phyloP scores from a whole-genome alignment of 2,329 filamentous ascomycete species.

The Fonsecaea erecta region DNA sequence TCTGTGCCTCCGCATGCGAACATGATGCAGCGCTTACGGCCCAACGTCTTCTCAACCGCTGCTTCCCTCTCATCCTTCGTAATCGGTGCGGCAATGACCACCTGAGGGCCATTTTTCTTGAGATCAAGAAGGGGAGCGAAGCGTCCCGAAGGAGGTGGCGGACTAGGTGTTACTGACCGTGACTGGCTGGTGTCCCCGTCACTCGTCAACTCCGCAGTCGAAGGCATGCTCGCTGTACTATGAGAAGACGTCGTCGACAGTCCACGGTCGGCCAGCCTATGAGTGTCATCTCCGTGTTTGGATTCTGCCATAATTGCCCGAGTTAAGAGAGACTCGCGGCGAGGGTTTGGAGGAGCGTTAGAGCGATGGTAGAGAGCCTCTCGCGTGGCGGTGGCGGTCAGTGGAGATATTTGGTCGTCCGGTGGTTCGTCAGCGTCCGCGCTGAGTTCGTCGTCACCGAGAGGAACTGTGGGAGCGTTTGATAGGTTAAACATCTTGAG shows the following conservation, averaged over 20 bases:
- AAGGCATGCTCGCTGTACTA: slow-evolving; percentile 79
- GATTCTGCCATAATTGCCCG: slow-evolving; percentile 74
- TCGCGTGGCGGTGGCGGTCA: slow-evolving; percentile 33
- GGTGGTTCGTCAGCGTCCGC: slow-evolving; percentile 89
- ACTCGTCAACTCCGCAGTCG: slow-evolving; percentile 90
- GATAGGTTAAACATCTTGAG: slow-evolving; percentile 53
- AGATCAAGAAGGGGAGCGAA: slow-evolving; percentile 39
- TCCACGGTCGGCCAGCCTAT: slow-evolving; percentile 41
- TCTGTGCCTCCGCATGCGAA: slow-evolving; percentile 81
- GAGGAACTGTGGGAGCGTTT: slow-evolving; percentile 46
- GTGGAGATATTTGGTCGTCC: slow-evolving; percentile 56
- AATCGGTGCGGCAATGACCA: slow-evolving; percentile 37
- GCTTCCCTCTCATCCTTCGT: slow-evolving; percentile 52
- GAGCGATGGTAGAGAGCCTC: slow-evolving; percentile 53
- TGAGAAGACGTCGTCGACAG: slow-evolving; percentile 64
- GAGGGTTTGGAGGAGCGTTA: slow-evolving; percentile 38
- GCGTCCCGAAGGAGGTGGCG: slow-evolving; percentile 67
- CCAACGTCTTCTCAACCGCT: slow-evolving; percentile 65
- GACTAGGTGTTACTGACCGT: slow-evolving; percentile 85
- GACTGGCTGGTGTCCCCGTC: slow-evolving; percentile 91
- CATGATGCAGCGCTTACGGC: slow-evolving; percentile 86
- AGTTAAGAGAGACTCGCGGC: slow-evolving; percentile 82
- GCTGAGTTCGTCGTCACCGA: slow-evolving; percentile 65
- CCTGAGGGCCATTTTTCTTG: slow-evolving; percentile 37
- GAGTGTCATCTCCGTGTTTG: slow-evolving; percentile 55